phyloP scores from a whole-genome alignment of 2,329 filamentous ascomycete genomes.

The Ophidiomyces ophidiicola region DNA sequence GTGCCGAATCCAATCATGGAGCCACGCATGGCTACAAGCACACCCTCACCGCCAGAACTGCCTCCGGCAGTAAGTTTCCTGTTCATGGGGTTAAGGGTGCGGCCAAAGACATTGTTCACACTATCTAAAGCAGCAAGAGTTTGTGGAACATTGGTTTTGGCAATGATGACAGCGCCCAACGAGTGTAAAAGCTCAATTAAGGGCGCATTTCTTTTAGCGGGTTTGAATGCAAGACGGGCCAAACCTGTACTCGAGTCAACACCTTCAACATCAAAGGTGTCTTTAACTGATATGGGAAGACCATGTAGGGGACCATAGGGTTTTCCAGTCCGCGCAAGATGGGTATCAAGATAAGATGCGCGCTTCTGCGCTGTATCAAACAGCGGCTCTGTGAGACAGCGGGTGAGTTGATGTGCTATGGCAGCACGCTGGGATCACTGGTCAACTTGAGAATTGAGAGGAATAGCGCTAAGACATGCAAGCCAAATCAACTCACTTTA shows the following conservation, averaged over 20 bases:
- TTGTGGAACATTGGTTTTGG: constrained; percentile 58
- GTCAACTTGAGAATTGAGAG: not conserved
- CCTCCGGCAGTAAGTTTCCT: constrained; percentile 50
- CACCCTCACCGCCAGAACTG: constrained; percentile 53
- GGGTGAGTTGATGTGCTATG: constrained; percentile 32
- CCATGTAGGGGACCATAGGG: constrained; percentile 50
- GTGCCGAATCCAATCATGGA: constrained; percentile 50
- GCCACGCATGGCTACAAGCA: constrained; percentile 47
- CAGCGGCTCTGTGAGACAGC: constrained; percentile 42
- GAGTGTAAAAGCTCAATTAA: constrained; percentile 47
- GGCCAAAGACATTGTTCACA: constrained; percentile 50
- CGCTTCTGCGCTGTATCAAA: constrained; percentile 39
- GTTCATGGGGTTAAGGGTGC: constrained; percentile 52
- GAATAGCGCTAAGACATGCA: constrained; percentile 18
- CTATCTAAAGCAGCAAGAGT: constrained; percentile 45
- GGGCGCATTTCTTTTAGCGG: constrained; percentile 44
- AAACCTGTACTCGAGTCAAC: constrained; percentile 47
- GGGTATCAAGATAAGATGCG: constrained; percentile 38
- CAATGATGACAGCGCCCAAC: constrained; percentile 54
- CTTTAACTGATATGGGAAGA: constrained; percentile 44
- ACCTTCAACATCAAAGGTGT: constrained; percentile 38
- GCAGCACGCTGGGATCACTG: constrained; percentile 26
- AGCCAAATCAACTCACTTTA: constrained; percentile 29
- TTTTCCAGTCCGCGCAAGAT: constrained; percentile 29
- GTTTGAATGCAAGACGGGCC: constrained; percentile 47